phyloP scores from a whole-genome alignment of 164 flowering plant genomes.

The Euptelea pleiosperma region DNA sequence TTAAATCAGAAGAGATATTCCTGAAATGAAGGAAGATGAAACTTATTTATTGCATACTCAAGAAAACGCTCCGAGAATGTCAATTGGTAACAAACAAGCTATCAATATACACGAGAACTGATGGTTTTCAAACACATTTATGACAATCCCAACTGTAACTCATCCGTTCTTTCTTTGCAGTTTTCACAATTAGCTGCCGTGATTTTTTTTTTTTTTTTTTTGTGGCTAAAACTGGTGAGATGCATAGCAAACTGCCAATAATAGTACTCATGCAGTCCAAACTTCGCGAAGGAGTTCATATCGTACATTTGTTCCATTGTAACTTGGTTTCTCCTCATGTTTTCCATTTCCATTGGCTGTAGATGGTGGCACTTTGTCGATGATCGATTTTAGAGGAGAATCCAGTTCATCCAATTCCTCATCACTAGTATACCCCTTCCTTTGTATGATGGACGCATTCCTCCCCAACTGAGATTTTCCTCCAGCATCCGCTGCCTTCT shows the following conservation, averaged over 20 bases:
- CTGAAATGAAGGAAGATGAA: no score
- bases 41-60: no score
- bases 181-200: neutral
- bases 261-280: constrained; percentile 39
- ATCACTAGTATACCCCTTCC: constrained; percentile 90
- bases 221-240: neutral
- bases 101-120: no score
- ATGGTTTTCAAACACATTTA: no score
- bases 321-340: constrained; percentile 13
- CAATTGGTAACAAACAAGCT: no score
- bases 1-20: no score
- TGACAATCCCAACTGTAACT: no score
- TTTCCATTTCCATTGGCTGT: constrained; percentile 28
- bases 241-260: neutral
- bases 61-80: no score
- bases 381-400: constrained; percentile 55
- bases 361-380: constrained; percentile 44
- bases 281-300: constrained; percentile 83
- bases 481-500: constrained; percentile 69
- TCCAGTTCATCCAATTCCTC: constrained; percentile 90
- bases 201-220: neutral
- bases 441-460: constrained; percentile 65
- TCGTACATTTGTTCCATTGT: constrained; percentile 40
- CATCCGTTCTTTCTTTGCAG: neutral
- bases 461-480: constrained; percentile 45